Base-by-base conservation (phyloP, 352 stramenopile species). In the Globisporangium nodosum region DNA sequence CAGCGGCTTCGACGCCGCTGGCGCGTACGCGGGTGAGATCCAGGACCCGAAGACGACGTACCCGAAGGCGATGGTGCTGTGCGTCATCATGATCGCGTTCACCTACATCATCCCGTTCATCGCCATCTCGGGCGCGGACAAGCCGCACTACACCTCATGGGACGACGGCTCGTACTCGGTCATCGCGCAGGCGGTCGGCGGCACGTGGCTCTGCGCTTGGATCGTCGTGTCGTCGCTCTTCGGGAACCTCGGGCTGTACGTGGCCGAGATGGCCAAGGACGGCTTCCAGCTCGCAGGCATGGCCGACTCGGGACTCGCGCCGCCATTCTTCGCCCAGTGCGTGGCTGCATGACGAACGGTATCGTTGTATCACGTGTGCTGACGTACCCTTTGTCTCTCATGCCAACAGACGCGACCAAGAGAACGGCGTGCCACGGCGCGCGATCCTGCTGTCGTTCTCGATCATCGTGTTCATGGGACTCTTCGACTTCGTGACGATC, bases 401-500 rank as follows among this genome's bases (percentile, higher is more conserved):
- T 54, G 65, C 24, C 12, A 1, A 52, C 45, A 89, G 79, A 57
- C 82, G 80, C 7, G 59, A 88, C 33, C 56, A 65, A 0, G 71
- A 72, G 40, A 86, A 76, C n/a, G 83, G 81, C 13, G 74, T 87
- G 16, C 83, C 83, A 3, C 70, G 75, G 16, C 78, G 81, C 33
- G 77, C 81, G 8, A 92, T 94, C 50, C 46, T 88, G 33, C 59
- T 92, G 42, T 84, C 82, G 49, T 88, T 91, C 40, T 72, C 68
- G 54, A 87, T 94, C 56, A 92, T 94, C 40, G 73, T 87, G 5
- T 78, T 81, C 58, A 87, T 92, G 74, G 79, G 80, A 0, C 64
- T 89, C 31, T 88, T 94, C 24, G 81, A 92, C 52, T 94, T 94
- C 49, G 74, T 87, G 60, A 83, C 78, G 45, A 94, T 92, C 52